Conservation (phyloP, 169 alveolate genomes). For the Plasmodium sp. region DNA sequence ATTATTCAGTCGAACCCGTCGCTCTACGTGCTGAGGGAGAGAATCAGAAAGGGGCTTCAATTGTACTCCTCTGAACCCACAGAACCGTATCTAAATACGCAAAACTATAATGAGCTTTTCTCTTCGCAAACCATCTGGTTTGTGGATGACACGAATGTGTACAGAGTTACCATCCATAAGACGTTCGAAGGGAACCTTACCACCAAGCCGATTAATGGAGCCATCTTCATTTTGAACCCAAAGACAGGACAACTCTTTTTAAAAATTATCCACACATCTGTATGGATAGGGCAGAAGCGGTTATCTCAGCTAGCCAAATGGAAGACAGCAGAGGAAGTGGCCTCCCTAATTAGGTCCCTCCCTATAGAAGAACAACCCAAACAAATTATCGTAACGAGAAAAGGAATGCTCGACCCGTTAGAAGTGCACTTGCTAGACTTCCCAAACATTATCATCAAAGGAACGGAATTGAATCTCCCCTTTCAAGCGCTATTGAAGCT, state of each 20-base stretch:
- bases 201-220: conserved; percentile 99
- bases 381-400: conserved; percentile 99
- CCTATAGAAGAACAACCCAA: conserved; percentile 99
- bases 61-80: conserved; percentile 99
- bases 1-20: conserved; percentile 99
- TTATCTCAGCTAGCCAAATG: conserved; percentile 99
- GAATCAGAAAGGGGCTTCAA: conserved; percentile 99
- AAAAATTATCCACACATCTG: conserved; percentile 99
- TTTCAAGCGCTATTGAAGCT: conserved; percentile 98
- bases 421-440: conserved; percentile 99
- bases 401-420: conserved; percentile 99
- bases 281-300: conserved; percentile 99
- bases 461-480: conserved; percentile 98
- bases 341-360: conserved; percentile 99
- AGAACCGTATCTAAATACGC: conserved; percentile 99
- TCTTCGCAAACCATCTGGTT: conserved; percentile 99
- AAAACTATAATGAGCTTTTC: conserved; percentile 99
- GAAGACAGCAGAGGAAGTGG: conserved; percentile 99
- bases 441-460: conserved; percentile 99
- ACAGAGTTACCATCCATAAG: conserved; percentile 99
- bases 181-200: conserved; percentile 99
- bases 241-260: conserved; percentile 99
- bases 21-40: conserved; percentile 98
- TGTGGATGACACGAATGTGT: conserved; percentile 99
- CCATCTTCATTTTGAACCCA: conserved; percentile 99